Conservation (phyloP, 345 rosid species). For the Camelina hispida region DNA sequence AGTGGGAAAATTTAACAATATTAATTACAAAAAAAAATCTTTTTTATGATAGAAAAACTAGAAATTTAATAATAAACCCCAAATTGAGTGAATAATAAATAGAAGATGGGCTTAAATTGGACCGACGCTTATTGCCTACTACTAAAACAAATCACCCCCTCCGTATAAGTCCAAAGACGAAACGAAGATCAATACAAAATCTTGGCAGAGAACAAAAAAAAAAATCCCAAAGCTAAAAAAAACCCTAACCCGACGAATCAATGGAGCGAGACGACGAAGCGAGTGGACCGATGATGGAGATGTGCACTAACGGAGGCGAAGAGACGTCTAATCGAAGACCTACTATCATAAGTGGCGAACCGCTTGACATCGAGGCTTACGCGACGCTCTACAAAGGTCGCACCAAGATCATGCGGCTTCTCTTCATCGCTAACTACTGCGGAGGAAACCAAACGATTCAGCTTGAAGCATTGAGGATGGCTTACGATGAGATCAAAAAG, state of each 20-base stretch:
- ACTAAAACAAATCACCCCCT: conserved; percentile 9
- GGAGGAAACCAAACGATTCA: conserved; percentile 69
- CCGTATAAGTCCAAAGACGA: background rate
- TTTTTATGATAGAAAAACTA: background rate
- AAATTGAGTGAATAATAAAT: background rate
- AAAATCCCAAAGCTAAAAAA: conserved; percentile 9
- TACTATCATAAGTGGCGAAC: conserved; percentile 80
- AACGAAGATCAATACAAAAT: conserved; percentile 12
- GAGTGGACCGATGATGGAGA: conserved; percentile 56
- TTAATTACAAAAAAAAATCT: background rate
- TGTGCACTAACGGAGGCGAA: conserved; percentile 71
- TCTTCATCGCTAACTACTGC: conserved; percentile 81
- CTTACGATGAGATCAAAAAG: conserved; percentile 89
- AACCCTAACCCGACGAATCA: conserved; percentile 46
- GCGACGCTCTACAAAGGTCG: conserved; percentile 86
- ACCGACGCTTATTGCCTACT: conserved; percentile 26
- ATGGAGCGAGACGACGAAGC: conserved; percentile 84
- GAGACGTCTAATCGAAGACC: conserved; percentile 58
- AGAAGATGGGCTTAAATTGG: conserved; percentile 35
- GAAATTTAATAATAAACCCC: background rate
- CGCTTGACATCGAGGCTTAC: conserved; percentile 90
- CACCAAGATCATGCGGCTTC: conserved; percentile 82
- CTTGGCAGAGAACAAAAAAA: background rate
- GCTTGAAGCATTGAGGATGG: conserved; percentile 89
- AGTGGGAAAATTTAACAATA: background rate